These are phyloP conservation scores for Ceratocystis harringtonii DNA, from an alignment of 2,329 filamentous ascomycete genomes.

Conservation along the genomic window DNA sequence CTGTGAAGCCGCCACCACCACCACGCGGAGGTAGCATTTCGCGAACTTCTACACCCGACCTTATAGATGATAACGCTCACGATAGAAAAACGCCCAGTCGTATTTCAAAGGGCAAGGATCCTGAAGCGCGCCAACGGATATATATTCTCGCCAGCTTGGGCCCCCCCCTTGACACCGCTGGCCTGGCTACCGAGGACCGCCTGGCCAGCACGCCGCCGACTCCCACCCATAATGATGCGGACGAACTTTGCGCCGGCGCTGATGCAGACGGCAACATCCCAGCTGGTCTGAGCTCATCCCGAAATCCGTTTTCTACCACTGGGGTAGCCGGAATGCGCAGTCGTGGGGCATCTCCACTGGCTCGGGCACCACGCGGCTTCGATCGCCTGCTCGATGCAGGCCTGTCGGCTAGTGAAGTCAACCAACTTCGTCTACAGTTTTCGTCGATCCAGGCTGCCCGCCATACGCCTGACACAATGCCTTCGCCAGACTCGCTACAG, in stretches of 20 bases:
- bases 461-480: conserved; percentile 81
- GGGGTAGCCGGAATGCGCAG: conserved; percentile 18
- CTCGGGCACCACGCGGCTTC: conserved; percentile 50
- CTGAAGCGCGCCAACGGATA: conserved; percentile 2
- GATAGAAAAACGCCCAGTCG: conserved; percentile 9
- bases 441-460: conserved; percentile 66
- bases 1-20: conserved; percentile 37
- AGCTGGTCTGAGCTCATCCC: background rate
- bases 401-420: conserved; percentile 70
- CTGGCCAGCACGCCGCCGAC: conserved; percentile 25
- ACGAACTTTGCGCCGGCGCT: background rate
- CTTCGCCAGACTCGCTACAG: conserved; percentile 58
- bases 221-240: background rate
- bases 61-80: background rate
- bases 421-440: conserved; percentile 76
- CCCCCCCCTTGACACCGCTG: conserved; percentile 42
- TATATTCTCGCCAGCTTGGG: conserved; percentile 11
- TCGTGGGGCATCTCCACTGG: background rate
- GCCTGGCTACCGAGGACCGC: conserved; percentile 53
- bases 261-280: background rate
- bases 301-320: background rate
- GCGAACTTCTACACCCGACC: background rate
- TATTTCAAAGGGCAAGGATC: conserved; percentile 23
- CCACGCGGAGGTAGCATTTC: conserved; percentile 15
- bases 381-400: conserved; percentile 69